Conservation (phyloP, 169 alveolate species). For the Eimeria nieschulzi region DNA sequence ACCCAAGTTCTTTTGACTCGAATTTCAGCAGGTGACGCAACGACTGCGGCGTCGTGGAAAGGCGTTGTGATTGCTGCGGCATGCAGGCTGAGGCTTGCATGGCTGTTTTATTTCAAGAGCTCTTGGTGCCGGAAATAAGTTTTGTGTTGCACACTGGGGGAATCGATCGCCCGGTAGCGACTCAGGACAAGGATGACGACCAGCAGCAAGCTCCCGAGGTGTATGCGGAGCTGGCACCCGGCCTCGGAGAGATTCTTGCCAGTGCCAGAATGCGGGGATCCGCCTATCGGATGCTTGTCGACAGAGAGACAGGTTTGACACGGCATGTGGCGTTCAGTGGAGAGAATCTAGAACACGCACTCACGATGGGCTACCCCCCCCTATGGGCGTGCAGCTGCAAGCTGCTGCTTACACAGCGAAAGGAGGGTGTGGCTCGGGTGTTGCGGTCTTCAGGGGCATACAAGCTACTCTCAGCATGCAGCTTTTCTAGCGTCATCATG, state of each 20-base stretch:
- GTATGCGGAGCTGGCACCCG: slow-evolving; percentile 59
- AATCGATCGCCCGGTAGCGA: background rate
- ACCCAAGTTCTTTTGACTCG: too few relatives aligned
- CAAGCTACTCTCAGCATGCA: slow-evolving; percentile 17
- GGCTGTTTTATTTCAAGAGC: slow-evolving; percentile 48
- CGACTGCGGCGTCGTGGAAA: too few relatives aligned
- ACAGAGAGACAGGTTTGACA: slow-evolving; percentile 26
- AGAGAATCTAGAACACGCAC: background rate
- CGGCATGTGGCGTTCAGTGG: background rate
- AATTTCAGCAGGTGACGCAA: too few relatives aligned
- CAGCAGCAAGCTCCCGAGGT: background rate
- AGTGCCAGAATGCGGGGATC: slow-evolving; percentile 48
- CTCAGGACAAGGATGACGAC: background rate
- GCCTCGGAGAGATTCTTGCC: slow-evolving; percentile 57
- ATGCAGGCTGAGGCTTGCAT: slow-evolving; percentile 52
- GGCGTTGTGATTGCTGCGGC: too few relatives aligned
- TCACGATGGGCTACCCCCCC: too few relatives aligned
- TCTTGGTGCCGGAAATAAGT: slow-evolving; percentile 16
- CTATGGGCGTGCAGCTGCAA: too few relatives aligned
- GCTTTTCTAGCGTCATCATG: slow-evolving; percentile 8
- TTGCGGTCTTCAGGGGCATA: slow-evolving; percentile 15
- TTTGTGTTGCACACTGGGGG: slow-evolving; percentile 50
- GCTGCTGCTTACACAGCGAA: too few relatives aligned
- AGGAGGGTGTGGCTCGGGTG: background rate
- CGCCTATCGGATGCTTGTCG: slow-evolving; percentile 40